phyloP scores from a whole-genome alignment of 441 rosid genomes.

The Gossypium gossypioides region DNA sequence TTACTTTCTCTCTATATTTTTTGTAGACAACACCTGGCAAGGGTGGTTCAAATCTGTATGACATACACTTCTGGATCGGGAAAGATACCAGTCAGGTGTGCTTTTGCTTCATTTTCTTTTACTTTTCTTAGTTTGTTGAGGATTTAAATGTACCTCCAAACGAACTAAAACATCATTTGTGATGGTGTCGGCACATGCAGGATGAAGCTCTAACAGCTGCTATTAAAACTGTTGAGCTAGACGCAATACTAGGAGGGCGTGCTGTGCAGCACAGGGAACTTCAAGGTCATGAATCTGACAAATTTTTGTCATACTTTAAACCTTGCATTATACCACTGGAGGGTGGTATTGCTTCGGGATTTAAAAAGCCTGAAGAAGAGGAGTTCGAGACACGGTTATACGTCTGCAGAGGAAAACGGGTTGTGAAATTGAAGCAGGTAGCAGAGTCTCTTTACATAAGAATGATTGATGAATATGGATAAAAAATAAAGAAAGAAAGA shows the following conservation, averaged over 20 bases:
- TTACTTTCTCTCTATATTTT: background rate
- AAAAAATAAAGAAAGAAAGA: background rate
- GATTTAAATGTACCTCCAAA: background rate
- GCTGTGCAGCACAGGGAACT: conserved; percentile 95
- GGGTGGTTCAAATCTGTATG: conserved; percentile 77
- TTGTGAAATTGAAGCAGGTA: conserved; percentile 90
- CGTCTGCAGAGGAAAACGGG: conserved; percentile 81
- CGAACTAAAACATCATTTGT: conserved; percentile 1
- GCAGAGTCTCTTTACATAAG: background rate
- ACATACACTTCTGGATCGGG: conserved; percentile 97
- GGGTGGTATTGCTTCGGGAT: conserved; percentile 94
- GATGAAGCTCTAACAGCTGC: conserved; percentile 98
- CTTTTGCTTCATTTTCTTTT: conserved; percentile 6
- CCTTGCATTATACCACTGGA: conserved; percentile 90
- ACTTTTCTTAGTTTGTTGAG: background rate
- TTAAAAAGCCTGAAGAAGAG: conserved; percentile 70
- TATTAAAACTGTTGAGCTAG: conserved; percentile 86
- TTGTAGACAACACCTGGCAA: conserved; percentile 64
- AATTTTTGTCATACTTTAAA: conserved; percentile 87
- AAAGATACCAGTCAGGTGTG: conserved; percentile 89
- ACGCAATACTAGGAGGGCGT: conserved; percentile 89
- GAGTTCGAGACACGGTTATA: conserved; percentile 73
- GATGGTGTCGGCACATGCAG: conserved; percentile 23
- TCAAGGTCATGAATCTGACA: conserved; percentile 93
- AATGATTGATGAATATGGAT: background rate